A percentile compares a stretch with the other conserved stretches of the same genome.
These are phyloP conservation scores for Ogataea henricii DNA, from an alignment of 805 yeast species.

Conservation along the genomic window DNA sequence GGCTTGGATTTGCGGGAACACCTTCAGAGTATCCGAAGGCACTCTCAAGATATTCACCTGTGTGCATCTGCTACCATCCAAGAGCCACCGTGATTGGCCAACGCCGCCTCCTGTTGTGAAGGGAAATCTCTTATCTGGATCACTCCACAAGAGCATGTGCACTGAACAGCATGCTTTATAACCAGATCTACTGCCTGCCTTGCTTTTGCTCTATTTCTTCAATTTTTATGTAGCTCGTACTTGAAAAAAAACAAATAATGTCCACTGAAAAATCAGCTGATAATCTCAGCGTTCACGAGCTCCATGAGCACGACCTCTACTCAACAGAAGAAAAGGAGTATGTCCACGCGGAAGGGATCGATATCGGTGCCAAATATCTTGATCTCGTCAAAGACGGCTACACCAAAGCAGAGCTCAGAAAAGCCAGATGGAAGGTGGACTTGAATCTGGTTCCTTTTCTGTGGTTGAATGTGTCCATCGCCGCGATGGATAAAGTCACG, in stretches of 20 bases:
- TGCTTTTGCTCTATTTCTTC: too few species aligned
- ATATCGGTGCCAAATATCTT: constrained; percentile 24
- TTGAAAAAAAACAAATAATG: not conserved
- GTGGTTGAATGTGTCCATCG: constrained; percentile 50
- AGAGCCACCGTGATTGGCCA: not conserved
- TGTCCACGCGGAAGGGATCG: constrained; percentile 11
- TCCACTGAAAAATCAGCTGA: constrained; percentile 9
- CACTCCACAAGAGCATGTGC: too few species aligned
- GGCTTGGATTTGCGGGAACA: not conserved
- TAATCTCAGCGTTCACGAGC: constrained; percentile 1
- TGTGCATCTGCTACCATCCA: not conserved
- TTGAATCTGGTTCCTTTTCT: constrained; percentile 50
- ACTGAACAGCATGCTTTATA: too few species aligned
- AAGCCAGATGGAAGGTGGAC: constrained; percentile 47
- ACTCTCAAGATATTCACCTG: not conserved
- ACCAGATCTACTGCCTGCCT: too few species aligned
- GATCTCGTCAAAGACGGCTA: constrained; percentile 23
- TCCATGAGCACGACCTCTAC: not conserved
- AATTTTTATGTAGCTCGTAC: too few species aligned
- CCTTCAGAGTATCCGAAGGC: not conserved
- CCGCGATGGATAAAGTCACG: constrained; percentile 59
- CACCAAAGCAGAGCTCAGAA: constrained; percentile 22
- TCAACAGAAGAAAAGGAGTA: constrained; percentile 7
- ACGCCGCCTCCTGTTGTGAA: too few species aligned
- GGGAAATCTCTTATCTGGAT: too few species aligned